Evolutionary conservation across 176 grass and related monocot species (phyloP).

Genomic region (Alloteropsis semialata): DNA sequence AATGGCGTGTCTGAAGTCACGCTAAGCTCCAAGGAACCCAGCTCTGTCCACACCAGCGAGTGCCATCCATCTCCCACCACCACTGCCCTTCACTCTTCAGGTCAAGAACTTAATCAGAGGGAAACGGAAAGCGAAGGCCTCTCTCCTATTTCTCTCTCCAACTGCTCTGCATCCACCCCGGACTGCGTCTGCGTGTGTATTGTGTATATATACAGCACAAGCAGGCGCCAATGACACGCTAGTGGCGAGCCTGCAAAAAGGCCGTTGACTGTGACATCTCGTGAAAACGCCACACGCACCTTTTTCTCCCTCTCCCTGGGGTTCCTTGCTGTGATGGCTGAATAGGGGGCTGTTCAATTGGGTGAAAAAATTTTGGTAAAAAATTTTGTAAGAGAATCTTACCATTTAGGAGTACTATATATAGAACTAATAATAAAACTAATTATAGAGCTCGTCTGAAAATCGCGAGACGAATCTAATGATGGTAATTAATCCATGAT

Average conservation of each 20-base stretch:
- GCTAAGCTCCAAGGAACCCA: conserved; percentile 40
- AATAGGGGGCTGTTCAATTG: too few species aligned
- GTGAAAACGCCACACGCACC: conserved; percentile 45
- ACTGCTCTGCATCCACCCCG: conserved; percentile 34
- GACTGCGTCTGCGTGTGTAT: not conserved
- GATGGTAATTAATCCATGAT: too few species aligned
- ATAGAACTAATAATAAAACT: too few species aligned
- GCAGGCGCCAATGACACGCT: conserved; percentile 9
- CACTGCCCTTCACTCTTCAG: conserved; percentile 7
- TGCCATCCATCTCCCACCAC: conserved; percentile 17
- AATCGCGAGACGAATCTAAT: too few species aligned
- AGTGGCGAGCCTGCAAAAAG: conserved; percentile 44
- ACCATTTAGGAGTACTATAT: too few species aligned
- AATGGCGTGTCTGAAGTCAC: conserved; percentile 39
- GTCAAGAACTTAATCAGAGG: conserved; percentile 51
- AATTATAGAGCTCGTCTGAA: too few species aligned
- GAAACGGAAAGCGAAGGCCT: not conserved
- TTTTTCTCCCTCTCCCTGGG: conserved; percentile 40
- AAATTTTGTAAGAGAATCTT: too few species aligned
- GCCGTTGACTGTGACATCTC: conserved; percentile 58
- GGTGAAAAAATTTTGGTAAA: too few species aligned
- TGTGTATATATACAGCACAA: conserved; percentile 44
- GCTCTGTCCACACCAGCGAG: conserved; percentile 19
- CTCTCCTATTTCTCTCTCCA: conserved; percentile 7
- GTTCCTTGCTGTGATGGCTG: conserved; percentile 12